Conservation (phyloP, 2,329 filamentous ascomycete genomes). For the Aspergillus calidoustus region DNA sequence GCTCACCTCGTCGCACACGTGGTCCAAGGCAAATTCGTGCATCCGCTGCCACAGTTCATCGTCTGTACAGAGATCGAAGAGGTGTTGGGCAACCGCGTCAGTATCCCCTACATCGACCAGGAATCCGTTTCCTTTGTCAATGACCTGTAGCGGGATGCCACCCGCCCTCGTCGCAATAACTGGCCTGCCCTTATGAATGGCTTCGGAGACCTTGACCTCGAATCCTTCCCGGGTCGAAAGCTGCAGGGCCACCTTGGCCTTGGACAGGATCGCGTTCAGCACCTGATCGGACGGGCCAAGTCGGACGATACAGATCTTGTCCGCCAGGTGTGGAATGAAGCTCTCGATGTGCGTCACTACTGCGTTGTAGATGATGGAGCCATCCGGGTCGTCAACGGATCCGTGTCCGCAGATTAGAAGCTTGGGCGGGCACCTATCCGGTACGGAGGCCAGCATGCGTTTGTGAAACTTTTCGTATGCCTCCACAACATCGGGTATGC, state of each 20-base stretch:
- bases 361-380: conserved; percentile 71
- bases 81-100: conserved; percentile 68
- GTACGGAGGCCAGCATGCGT: conserved; percentile 56
- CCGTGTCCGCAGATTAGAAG: conserved; percentile 79
- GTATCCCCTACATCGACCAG: conserved; percentile 73
- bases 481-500: conserved; percentile 76
- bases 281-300: conserved; percentile 79
- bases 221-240: conserved; percentile 83
- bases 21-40: conserved; percentile 64
- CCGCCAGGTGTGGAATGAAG: conserved; percentile 64
- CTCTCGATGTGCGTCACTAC: conserved; percentile 70
- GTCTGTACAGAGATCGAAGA: conserved; percentile 70
- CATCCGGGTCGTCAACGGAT: conserved; percentile 81
- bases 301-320: conserved; percentile 75
- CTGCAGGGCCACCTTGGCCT: conserved; percentile 74
- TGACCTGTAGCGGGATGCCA: conserved; percentile 80
- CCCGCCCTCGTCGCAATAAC: conserved; percentile 76
- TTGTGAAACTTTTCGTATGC: conserved; percentile 73
- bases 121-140: conserved; percentile 73
- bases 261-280: conserved; percentile 75
- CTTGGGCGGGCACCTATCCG: conserved; percentile 64
- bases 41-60: conserved; percentile 68
- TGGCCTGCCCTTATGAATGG: conserved; percentile 77
- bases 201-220: conserved; percentile 85
- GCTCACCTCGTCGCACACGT: conserved; percentile 80